Base-by-base conservation (phyloP, 2,329 filamentous ascomycete genomes). In the Fonsecaea nubica region DNA sequence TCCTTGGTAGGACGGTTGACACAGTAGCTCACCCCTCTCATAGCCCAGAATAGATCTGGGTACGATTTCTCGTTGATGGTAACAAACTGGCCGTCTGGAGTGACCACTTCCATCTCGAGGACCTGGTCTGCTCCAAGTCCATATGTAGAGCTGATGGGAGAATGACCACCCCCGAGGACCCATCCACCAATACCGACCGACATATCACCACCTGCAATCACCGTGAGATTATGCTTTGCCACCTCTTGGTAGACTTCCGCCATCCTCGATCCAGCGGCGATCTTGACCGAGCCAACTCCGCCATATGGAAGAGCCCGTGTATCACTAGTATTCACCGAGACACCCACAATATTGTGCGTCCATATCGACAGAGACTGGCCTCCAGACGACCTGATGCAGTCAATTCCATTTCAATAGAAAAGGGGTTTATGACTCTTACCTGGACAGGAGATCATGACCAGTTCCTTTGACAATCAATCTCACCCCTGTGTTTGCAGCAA, bases 121-220 rank as follows among this genome's bases (percentile, higher is more conserved):
- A 84, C 77, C 71, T 84, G 80, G 71, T 85, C 83, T 3, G 81
- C 77, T 66, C 77, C 83, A 74, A 86, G 80, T 68, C 86, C 79
- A 68, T 82, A 83, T 40, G 82, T 73, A 59, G 79, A 78, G 8
- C 80, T 81, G 55, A 88, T 70, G 1, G 84, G 84, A 7, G 81
- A 83, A 74, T 88, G 84, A 0, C 86, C 86, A 48, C 85, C 86
- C 13, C 84, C 85, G 38, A 76, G 75, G 7, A 77, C 76, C 66
- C 77, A 81, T 15, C 79, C 78, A 13, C 83, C 84, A 3, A 75
- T 35, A 40, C 65, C 65, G 12, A 67, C 65, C 13, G 45, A 55
- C 71, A 40, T 71, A 57, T 63, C 62, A 70, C 72, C 73, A 10
- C 75, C 76, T 7, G 38, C 42, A 15, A 60, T 48, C 4, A 48